Conservation (phyloP, 2,329 filamentous ascomycete species). For the Colletotrichum limetticola region DNA sequence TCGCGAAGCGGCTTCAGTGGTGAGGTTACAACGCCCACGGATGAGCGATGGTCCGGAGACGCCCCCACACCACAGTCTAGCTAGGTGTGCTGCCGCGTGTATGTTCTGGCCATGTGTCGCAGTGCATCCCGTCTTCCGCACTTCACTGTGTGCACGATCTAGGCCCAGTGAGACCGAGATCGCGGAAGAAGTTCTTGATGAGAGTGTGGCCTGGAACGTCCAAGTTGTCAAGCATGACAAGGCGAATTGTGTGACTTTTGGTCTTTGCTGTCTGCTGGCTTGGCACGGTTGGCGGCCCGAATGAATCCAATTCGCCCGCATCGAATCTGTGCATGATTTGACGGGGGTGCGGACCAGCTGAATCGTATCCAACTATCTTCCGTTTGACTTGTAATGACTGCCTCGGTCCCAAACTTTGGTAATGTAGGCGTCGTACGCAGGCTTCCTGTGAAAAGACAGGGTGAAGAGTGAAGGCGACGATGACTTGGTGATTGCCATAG, state of each 20-base stretch:
- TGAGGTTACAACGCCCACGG: constrained; percentile 30
- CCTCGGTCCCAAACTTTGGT: background rate
- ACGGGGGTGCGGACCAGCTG: background rate
- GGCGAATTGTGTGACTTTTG: too few species aligned
- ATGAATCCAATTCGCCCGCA: background rate
- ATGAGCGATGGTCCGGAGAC: constrained; percentile 24
- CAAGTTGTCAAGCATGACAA: background rate
- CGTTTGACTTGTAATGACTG: background rate
- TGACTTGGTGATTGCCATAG: background rate
- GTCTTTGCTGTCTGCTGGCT: background rate
- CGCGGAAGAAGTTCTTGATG: background rate
- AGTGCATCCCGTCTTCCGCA: background rate
- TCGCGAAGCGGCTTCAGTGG: background rate
- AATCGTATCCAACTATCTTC: background rate
- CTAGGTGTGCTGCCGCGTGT: background rate
- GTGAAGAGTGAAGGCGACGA: background rate
- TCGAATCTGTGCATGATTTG: background rate
- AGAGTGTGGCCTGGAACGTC: background rate
- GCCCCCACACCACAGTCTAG: background rate
- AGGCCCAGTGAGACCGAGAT: background rate
- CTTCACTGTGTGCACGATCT: background rate
- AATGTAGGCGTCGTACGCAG: background rate
- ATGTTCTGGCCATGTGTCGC: background rate
- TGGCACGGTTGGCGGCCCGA: background rate
- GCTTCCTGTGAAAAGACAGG: background rate